A percentile compares a stretch with the other conserved stretches of the same genome.
Evolutionary conservation across 2,329 filamentous ascomycete species (phyloP).

Genomic region (Dryadomyces quercus-mongolicae): DNA sequence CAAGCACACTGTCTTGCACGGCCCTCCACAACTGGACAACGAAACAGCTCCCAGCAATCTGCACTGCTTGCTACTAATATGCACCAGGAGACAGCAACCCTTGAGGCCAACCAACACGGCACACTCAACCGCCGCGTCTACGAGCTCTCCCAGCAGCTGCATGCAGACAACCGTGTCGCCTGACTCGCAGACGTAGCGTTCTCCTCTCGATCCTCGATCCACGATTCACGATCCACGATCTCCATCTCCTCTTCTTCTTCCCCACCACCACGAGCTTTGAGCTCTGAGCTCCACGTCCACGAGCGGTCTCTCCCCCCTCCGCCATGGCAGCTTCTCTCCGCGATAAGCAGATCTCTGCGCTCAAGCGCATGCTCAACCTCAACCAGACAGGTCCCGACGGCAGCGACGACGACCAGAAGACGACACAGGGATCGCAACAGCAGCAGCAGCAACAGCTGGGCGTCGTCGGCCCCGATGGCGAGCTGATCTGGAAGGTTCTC

Average conservation of each 20-base stretch:
- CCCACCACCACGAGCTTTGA: not conserved
- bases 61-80: no score
- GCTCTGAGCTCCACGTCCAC: no score
- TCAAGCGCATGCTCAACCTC: slow-evolving; percentile 91
- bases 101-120: not conserved
- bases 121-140: not conserved
- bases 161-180: not conserved
- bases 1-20: not conserved
- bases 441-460: slow-evolving; percentile 39
- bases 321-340: slow-evolving; percentile 10
- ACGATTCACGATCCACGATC: no score
- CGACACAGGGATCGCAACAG: slow-evolving; percentile 15
- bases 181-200: no score
- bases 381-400: slow-evolving; percentile 56
- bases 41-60: not conserved
- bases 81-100: not conserved
- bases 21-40: not conserved
- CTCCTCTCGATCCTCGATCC: no score
- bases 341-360: slow-evolving; percentile 29
- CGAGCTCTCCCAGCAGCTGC: not conserved
- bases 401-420: slow-evolving; percentile 52
- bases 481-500: slow-evolving; percentile 94
- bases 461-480: slow-evolving; percentile 77
- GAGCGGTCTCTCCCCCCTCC: no score
- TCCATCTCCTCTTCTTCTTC: not conserved